Evolutionary conservation across 2,329 filamentous ascomycete genomes (phyloP).

Genomic region (Gliomastix tumulicola): DNA sequence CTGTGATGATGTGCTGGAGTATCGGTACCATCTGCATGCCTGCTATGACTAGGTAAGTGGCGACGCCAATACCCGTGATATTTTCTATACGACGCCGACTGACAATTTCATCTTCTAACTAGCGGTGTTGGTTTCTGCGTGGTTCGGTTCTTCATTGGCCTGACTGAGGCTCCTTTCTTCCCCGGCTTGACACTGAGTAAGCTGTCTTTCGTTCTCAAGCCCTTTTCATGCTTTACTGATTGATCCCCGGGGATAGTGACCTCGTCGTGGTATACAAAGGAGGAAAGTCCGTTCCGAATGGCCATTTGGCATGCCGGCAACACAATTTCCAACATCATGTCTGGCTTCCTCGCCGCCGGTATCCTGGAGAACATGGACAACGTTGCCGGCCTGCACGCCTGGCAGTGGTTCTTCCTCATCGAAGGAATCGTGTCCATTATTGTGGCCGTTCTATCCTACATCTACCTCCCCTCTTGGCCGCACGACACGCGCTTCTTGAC

Average conservation of each 20-base stretch:
- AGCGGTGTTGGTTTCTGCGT: constrained; percentile 13
- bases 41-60: constrained; percentile 20
- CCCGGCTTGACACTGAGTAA: constrained; percentile 35
- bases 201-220: background rate
- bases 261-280: constrained; percentile 36
- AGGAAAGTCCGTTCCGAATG: constrained; percentile 25
- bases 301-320: constrained; percentile 35
- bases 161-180: constrained; percentile 29
- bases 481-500: constrained; percentile 15
- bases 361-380: constrained; percentile 34
- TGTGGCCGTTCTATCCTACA: constrained; percentile 22
- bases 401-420: constrained; percentile 40
- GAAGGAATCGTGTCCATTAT: constrained; percentile 26
- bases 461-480: constrained; percentile 27
- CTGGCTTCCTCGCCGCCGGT: constrained; percentile 33
- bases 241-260: constrained; percentile 20
- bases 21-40: constrained; percentile 33
- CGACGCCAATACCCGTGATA: too few relatives aligned
- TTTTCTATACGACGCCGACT: too few relatives aligned
- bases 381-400: constrained; percentile 24
- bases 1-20: constrained; percentile 30
- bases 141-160: constrained; percentile 17
- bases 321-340: constrained; percentile 35
- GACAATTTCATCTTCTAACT: too few relatives aligned
- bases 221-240: too few relatives aligned